Conservation (phyloP, 179 eudicot genomes). For the Patellifolia procumbens region DNA sequence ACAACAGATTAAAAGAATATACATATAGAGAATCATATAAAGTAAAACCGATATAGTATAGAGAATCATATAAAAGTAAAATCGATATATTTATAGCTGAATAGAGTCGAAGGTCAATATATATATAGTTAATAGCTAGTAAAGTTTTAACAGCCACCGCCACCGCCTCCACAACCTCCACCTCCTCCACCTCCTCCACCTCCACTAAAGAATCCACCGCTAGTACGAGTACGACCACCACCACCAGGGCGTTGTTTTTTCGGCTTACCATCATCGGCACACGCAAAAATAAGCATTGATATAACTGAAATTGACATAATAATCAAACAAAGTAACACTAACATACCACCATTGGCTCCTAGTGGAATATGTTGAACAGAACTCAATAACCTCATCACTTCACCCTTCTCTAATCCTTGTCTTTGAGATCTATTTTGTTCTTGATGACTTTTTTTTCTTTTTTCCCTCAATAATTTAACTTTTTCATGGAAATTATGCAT, state of each 20-base stretch:
- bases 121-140: not conserved
- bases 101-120: no score
- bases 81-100: no score
- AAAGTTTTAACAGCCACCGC: no score
- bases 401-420: no score
- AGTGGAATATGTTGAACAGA: not conserved
- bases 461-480: not conserved
- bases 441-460: not conserved
- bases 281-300: not conserved
- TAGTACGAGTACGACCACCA: not conserved
- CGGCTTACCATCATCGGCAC: not conserved
- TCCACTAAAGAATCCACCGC: no score
- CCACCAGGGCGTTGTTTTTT: not conserved
- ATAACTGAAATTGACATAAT: constrained; percentile 3
- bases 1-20: no score
- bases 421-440: no score
- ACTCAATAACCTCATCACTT: not conserved
- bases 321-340: not conserved
- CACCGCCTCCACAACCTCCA: not conserved
- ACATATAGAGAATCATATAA: no score
- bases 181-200: not conserved
- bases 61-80: no score
- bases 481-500: not conserved
- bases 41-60: no score
- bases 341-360: not conserved